Evolutionary conservation across 2,329 filamentous ascomycete species (phyloP).

Genomic region (Botrytis paeoniae): DNA sequence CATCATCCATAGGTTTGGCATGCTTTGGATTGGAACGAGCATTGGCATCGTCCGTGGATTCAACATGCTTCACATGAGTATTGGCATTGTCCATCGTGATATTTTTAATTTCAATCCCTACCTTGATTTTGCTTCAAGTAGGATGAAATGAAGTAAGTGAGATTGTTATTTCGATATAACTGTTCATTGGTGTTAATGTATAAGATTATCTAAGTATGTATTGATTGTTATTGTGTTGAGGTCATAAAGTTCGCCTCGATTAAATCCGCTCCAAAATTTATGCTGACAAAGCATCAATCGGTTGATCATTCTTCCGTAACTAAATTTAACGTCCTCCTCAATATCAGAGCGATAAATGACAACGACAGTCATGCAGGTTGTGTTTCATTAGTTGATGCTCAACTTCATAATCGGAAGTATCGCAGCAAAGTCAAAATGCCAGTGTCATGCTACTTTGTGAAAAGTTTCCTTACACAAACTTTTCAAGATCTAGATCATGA

Average conservation of each 20-base stretch:
- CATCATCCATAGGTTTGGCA: neutral
- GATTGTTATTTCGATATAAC: neutral
- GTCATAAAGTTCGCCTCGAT: neutral
- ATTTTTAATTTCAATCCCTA: neutral
- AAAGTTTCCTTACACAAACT: neutral
- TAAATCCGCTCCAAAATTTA: neutral
- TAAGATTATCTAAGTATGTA: neutral
- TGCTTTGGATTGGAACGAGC: neutral
- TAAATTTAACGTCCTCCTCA: no score
- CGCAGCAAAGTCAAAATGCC: neutral
- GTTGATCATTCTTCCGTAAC: constrained; percentile 1
- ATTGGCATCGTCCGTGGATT: neutral
- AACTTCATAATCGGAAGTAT: no score
- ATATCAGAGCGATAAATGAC: no score
- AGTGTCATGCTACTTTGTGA: neutral
- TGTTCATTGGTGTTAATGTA: neutral
- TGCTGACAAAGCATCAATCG: neutral
- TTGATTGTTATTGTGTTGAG: neutral
- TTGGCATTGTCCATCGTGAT: neutral
- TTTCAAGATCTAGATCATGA: neutral
- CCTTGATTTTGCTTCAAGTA: neutral
- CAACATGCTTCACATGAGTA: neutral
- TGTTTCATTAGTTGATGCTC: no score
- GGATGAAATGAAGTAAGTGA: neutral
- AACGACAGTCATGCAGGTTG: no score